Percentiles rank a stretch among this genome's conserved stretches.
Evolutionary conservation across 225 moss, liverwort and hornwort genomes (phyloP).

Genomic region (Takakia lepidozioides): DNA sequence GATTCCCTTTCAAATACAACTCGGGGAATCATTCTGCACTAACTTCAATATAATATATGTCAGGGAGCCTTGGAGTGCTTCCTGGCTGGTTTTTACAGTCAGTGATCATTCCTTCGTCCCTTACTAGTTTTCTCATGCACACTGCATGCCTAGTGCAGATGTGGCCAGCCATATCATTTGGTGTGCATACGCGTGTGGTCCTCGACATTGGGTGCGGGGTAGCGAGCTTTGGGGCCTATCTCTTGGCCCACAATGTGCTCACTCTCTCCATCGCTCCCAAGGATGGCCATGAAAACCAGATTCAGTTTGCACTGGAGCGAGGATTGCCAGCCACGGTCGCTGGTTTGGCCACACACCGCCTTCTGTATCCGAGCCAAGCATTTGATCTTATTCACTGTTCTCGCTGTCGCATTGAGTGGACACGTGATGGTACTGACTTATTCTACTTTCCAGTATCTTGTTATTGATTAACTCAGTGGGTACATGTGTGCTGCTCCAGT

Average conservation of each 20-base stretch:
- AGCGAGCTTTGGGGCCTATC: slow-evolving; percentile 60
- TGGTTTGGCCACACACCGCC: slow-evolving; percentile 51
- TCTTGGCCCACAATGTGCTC: slow-evolving; percentile 58
- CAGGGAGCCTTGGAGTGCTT: too few relatives aligned
- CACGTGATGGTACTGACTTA: slow-evolving; percentile 46
- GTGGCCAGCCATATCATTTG: slow-evolving; percentile 51
- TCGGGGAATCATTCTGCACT: not conserved
- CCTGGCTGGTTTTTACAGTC: too few relatives aligned
- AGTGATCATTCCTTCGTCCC: not conserved
- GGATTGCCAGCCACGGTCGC: slow-evolving; percentile 68
- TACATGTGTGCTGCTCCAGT: too few relatives aligned
- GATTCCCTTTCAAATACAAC: not conserved
- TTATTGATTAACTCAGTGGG: too few relatives aligned
- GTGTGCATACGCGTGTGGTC: slow-evolving; percentile 53
- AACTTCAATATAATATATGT: too few relatives aligned
- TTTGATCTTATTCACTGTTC: slow-evolving; percentile 80
- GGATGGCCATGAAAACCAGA: slow-evolving; percentile 39
- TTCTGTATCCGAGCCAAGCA: slow-evolving; percentile 66
- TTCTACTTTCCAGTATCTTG: not conserved
- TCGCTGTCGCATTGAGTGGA: slow-evolving; percentile 57
- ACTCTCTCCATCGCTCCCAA: slow-evolving; percentile 61
- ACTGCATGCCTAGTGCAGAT: slow-evolving; percentile 32
- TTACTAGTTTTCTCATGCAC: not conserved
- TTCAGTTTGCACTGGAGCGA: slow-evolving; percentile 72
- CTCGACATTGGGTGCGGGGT: slow-evolving; percentile 70